Conservation (phyloP, 768 basidiomycete species). For the Psilocybe cyanescens region DNA sequence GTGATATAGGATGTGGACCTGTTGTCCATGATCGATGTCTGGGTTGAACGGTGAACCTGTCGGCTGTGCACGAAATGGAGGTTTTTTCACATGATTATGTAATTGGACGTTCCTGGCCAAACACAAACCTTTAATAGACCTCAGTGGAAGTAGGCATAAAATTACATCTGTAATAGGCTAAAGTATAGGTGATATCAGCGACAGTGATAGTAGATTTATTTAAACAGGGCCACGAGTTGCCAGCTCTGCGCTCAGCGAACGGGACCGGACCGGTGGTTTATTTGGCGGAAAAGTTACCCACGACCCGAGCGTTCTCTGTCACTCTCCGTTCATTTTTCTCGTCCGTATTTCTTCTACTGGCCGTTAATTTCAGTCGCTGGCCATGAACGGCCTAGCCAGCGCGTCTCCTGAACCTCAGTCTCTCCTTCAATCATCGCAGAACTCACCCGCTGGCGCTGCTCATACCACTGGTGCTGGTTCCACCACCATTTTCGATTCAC, state of each 20-base stretch:
- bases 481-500: constrained; percentile 22
- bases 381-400: constrained; percentile 49
- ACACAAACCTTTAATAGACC: background rate
- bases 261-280: constrained; percentile 24
- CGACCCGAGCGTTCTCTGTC: constrained; percentile 29
- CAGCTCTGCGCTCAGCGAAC: background rate
- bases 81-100: constrained; percentile 28
- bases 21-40: constrained; percentile 40
- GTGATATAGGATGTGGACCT: constrained; percentile 44
- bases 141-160: too few relatives aligned
- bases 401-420: constrained; percentile 29
- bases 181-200: too few relatives aligned
- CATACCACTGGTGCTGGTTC: constrained; percentile 33
- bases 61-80: constrained; percentile 8
- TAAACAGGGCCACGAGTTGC: too few relatives aligned
- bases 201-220: too few relatives aligned
- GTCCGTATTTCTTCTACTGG: constrained; percentile 31
- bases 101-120: constrained; percentile 11
- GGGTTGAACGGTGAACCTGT: constrained; percentile 12
- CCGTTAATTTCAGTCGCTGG: constrained; percentile 31
- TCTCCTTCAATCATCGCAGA: constrained; percentile 31
- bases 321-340: constrained; percentile 33
- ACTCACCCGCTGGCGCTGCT: constrained; percentile 28
- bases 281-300: constrained; percentile 41
- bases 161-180: too few relatives aligned